Percentiles rank a stretch among this genome's conserved stretches.
phyloP scores from a whole-genome alignment of 1,284 basidiomycete species.

The Ganoderma multipileum region DNA sequence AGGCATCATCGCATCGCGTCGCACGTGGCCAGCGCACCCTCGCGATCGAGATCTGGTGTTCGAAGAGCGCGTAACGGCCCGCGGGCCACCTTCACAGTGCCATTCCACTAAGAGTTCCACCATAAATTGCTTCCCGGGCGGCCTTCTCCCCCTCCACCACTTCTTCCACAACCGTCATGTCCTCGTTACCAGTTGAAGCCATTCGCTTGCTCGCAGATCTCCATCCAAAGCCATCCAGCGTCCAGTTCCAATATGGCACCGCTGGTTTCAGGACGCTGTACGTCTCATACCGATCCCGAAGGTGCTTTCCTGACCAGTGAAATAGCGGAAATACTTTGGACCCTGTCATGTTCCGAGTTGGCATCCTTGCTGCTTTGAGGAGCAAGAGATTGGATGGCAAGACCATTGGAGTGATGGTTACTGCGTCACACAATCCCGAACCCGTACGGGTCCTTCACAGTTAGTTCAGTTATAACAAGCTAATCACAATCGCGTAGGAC shows the following conservation, averaged over 20 bases:
- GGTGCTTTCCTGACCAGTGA: conserved; percentile 14
- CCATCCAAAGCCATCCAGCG: conserved; percentile 68
- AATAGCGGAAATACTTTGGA: conserved; percentile 83
- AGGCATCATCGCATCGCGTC: conserved; percentile 24
- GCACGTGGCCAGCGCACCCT: conserved; percentile 28
- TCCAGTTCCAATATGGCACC: conserved; percentile 89
- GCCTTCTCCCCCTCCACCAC: conserved; percentile 1
- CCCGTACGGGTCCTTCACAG: conserved; percentile 58
- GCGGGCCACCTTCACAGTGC: conserved; percentile 17
- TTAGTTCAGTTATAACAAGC: not conserved
- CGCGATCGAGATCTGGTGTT: conserved; percentile 27
- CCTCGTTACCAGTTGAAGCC: conserved; percentile 48
- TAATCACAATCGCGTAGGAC: conserved; percentile 63
- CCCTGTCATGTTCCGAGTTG: conserved; percentile 93
- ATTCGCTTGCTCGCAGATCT: conserved; percentile 58
- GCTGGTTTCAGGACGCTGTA: conserved; percentile 95
- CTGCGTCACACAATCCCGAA: conserved; percentile 98
- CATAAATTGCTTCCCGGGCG: conserved; percentile 20
- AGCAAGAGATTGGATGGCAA: conserved; percentile 92
- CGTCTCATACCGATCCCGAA: conserved; percentile 41
- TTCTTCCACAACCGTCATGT: conserved; percentile 44
- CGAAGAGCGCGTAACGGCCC: conserved; percentile 12
- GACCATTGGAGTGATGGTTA: conserved; percentile 98
- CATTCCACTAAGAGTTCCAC: not conserved
- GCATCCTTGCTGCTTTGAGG: conserved; percentile 88